These are phyloP conservation scores for Dictyostelium firmibasis DNA, from an alignment of 78 protist species.

Conservation along the genomic window DNA sequence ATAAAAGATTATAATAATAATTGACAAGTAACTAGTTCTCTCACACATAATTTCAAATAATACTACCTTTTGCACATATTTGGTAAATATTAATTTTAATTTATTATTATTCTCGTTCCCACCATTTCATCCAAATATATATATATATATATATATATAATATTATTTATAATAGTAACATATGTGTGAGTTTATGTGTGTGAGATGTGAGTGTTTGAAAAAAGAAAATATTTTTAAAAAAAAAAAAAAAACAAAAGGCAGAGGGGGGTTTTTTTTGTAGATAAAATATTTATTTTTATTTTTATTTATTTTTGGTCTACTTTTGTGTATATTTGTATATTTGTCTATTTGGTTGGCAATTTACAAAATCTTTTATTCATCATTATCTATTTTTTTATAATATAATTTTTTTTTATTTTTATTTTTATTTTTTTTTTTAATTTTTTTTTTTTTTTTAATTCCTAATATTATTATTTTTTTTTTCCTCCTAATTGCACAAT, in stretches of 20 bases:
- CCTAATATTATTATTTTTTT: too few species aligned
- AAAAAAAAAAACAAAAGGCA: background rate
- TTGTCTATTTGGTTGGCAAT: background rate
- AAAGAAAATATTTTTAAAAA: too few species aligned
- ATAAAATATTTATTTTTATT: too few species aligned
- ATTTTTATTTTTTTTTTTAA: too few species aligned
- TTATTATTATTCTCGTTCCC: background rate
- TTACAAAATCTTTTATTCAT: background rate
- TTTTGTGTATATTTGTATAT: background rate
- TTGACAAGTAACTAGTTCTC: background rate
- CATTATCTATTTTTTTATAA: background rate
- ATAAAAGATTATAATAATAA: background rate
- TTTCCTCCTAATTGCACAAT: background rate
- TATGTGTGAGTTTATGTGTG: background rate
- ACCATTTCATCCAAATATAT: background rate
- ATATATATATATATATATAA: too few species aligned
- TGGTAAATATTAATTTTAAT: background rate
- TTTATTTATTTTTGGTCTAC: background rate
- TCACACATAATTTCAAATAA: background rate
- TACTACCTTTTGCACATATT: background rate
- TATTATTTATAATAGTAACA: too few species aligned
- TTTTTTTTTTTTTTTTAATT: too few species aligned
- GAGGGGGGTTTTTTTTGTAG: background rate
- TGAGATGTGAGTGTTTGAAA: background rate
- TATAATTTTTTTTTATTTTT: too few species aligned